These are phyloP conservation scores for Plasmodium coatneyi DNA, from an alignment of 169 alveolate species.

Conservation along the genomic window DNA sequence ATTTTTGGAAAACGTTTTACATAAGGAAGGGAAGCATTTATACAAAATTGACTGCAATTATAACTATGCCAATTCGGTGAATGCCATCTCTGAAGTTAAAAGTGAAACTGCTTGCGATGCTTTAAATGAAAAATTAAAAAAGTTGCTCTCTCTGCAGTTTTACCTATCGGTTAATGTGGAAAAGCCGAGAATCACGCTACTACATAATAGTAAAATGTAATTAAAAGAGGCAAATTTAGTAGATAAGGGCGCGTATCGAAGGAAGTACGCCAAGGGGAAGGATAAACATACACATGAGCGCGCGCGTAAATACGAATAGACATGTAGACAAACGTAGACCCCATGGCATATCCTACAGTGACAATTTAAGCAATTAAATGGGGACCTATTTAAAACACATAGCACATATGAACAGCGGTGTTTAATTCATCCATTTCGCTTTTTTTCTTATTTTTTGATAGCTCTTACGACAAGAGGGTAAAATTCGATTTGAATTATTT, in stretches of 20 bases:
- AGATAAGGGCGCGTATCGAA: not conserved
- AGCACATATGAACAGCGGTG: not conserved
- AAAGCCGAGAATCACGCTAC: conserved; percentile 29
- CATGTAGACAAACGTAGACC: not conserved
- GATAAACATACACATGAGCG: not conserved
- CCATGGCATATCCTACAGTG: not conserved
- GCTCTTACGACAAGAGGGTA: conserved; percentile 16
- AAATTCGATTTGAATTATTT: conserved; percentile 44
- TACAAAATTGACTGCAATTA: conserved; percentile 40
- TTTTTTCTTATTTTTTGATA: conserved; percentile 3
- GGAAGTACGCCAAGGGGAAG: not conserved
- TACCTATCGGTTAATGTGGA: conserved; percentile 29
- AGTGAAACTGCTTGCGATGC: not conserved
- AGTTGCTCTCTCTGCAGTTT: conserved; percentile 35
- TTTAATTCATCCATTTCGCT: not conserved
- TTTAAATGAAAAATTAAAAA: conserved; percentile 21
- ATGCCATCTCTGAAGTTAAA: not conserved
- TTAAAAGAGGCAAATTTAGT: not conserved
- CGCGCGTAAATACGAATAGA: not conserved
- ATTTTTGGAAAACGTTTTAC: conserved; percentile 37
- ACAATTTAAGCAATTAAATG: not conserved
- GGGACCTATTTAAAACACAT: not conserved
- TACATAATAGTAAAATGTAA: conserved; percentile 44
- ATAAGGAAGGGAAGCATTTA: conserved; percentile 45
- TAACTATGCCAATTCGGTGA: not conserved